phyloP scores from a whole-genome alignment of 2,329 filamentous ascomycete genomes.

The Alternaria atra region DNA sequence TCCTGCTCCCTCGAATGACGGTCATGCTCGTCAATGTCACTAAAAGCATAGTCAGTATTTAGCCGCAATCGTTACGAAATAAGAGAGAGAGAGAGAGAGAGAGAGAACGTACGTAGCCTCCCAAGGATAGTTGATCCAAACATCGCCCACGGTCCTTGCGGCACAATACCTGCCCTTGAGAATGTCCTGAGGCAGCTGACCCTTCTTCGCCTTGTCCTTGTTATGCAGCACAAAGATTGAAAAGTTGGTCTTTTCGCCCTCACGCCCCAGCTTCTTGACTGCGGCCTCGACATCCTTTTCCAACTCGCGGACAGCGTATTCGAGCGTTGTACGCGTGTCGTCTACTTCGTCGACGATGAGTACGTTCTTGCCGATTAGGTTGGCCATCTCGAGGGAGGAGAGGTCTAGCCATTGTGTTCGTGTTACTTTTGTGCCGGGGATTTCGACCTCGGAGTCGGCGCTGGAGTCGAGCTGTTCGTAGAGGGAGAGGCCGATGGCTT shows the following conservation, averaged over 20 bases:
- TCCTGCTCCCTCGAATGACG: conserved; percentile 64
- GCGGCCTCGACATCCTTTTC: conserved; percentile 92
- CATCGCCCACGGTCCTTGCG: conserved; percentile 86
- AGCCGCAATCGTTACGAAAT: not conserved
- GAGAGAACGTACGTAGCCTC: conserved; percentile 73
- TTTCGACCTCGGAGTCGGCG: conserved; percentile 72
- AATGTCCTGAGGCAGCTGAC: conserved; percentile 80
- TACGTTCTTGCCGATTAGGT: conserved; percentile 89
- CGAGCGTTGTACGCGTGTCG: conserved; percentile 91
- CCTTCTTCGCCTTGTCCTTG: conserved; percentile 98
- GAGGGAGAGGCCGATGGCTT: conserved; percentile 96
- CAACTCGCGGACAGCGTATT: conserved; percentile 91
- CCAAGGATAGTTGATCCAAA: conserved; percentile 99
- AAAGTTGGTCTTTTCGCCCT: conserved; percentile 81
- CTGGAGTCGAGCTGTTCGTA: conserved; percentile 80
- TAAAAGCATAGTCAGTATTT: conserved; percentile 30
- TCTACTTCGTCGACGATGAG: conserved; percentile 96
- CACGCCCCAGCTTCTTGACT: conserved; percentile 73
- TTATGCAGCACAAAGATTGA: conserved; percentile 98
- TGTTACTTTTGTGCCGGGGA: conserved; percentile 90
- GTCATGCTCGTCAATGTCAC: conserved; percentile 93
- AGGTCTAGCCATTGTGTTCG: conserved; percentile 98
- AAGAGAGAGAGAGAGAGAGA: not conserved
- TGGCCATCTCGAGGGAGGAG: conserved; percentile 83
- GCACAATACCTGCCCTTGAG: conserved; percentile 81